Evolutionary conservation across 768 basidiomycete species (phyloP).

Genomic region (Coprinopsis cinerea): DNA sequence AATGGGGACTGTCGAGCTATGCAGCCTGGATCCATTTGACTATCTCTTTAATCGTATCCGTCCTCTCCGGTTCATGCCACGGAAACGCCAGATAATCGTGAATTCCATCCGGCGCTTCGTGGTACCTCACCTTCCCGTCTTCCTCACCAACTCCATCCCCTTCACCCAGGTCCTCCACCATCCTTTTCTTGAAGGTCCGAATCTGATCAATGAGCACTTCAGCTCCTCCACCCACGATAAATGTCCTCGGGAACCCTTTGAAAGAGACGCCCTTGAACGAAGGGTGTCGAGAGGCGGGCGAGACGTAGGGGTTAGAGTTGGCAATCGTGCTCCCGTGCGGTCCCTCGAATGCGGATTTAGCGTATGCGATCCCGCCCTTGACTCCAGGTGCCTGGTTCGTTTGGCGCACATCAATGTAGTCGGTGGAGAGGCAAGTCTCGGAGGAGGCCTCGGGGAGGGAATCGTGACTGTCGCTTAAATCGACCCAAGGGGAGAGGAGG

Average conservation of each 20-base stretch:
- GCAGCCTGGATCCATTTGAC: conserved; percentile 41
- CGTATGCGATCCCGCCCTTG: conserved; percentile 20
- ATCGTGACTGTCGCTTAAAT: conserved; percentile 38
- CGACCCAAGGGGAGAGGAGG: conserved; percentile 53
- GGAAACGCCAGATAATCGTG: conserved; percentile 49
- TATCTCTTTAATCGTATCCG: conserved; percentile 40
- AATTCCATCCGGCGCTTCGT: conserved; percentile 44
- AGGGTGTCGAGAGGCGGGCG: conserved; percentile 45
- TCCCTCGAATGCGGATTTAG: conserved; percentile 39
- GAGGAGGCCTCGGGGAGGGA: conserved; percentile 31
- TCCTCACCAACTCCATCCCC: conserved; percentile 26
- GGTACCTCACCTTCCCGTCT: conserved; percentile 37
- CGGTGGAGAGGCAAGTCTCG: conserved; percentile 24
- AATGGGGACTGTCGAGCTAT: no score
- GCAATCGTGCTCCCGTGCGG: conserved; percentile 42
- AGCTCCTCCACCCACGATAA: conserved; percentile 51
- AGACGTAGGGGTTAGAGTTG: conserved; percentile 48
- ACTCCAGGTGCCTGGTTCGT: background rate
- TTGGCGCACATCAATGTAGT: conserved; percentile 28
- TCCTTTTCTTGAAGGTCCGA: conserved; percentile 36
- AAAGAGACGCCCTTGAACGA: conserved; percentile 31
- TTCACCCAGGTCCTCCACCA: conserved; percentile 47
- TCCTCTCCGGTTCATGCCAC: conserved; percentile 51
- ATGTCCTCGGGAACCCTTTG: conserved; percentile 53
- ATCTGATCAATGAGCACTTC: conserved; percentile 55